Evolutionary conservation across 768 basidiomycete species (phyloP).

Genomic region (Dacryopinax primogenitus): DNA sequence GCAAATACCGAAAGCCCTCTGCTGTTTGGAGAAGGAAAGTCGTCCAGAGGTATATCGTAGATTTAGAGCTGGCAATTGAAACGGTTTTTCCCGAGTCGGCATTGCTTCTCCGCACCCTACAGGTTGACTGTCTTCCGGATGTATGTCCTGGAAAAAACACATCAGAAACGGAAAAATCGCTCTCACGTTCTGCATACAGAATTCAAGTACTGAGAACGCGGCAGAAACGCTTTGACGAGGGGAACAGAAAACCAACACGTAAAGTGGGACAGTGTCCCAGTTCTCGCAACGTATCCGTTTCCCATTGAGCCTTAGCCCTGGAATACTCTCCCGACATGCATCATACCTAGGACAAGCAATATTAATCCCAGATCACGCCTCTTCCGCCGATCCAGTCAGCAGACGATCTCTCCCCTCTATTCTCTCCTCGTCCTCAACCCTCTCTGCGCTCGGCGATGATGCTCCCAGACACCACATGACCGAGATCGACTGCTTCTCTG

Average conservation of each 20-base stretch:
- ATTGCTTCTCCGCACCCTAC: neutral
- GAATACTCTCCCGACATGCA: neutral
- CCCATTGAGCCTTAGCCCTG: neutral
- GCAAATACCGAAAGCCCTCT: neutral
- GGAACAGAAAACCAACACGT: neutral
- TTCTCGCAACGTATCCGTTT: too few relatives aligned
- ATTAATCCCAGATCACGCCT: neutral
- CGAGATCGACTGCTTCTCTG: neutral
- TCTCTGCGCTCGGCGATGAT: neutral
- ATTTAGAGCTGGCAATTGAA: neutral
- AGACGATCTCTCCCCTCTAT: neutral
- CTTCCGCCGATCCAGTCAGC: neutral
- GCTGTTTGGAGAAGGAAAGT: neutral
- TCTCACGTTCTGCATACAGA: neutral
- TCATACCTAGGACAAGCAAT: neutral
- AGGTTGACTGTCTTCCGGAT: too few relatives aligned
- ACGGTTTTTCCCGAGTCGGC: neutral
- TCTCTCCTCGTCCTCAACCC: neutral
- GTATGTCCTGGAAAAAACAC: too few relatives aligned
- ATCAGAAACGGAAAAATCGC: too few relatives aligned
- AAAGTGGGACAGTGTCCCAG: too few relatives aligned
- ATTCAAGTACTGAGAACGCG: too few relatives aligned
- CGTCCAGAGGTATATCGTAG: neutral
- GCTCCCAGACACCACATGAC: neutral
- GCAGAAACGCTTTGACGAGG: too few relatives aligned